These are phyloP conservation scores for Toxicodendron radicans DNA, from an alignment of 345 rosid genomes.

Conservation along the genomic window DNA sequence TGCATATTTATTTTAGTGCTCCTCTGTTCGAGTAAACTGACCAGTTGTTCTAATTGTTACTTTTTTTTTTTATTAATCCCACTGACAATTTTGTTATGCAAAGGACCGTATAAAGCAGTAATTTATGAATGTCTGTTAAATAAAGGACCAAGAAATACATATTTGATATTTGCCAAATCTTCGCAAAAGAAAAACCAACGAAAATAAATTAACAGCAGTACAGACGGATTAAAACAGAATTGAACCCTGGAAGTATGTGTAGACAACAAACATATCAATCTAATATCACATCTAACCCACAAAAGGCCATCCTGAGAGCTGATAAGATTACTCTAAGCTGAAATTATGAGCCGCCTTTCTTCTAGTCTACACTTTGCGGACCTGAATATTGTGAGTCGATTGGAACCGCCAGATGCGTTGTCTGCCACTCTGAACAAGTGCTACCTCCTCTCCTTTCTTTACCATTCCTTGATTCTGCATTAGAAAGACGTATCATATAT, in stretches of 20 bases:
- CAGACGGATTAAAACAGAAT: not conserved
- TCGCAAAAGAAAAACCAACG: not conserved
- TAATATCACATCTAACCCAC: not conserved
- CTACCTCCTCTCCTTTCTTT: constrained; percentile 91
- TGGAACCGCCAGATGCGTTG: constrained; percentile 97
- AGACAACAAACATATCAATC: not conserved
- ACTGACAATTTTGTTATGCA: not conserved
- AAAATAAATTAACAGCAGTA: not conserved
- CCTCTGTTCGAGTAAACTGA: too few relatives aligned
- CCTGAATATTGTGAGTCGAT: constrained; percentile 95
- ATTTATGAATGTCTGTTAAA: not conserved
- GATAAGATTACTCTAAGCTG: not conserved
- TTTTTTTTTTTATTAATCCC: not conserved
- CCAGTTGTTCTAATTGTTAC: too few relatives aligned
- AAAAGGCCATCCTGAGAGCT: too few relatives aligned
- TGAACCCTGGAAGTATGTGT: not conserved
- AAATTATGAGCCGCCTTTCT: not conserved
- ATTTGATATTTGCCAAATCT: not conserved
- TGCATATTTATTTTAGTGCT: too few relatives aligned
- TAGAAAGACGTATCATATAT: not conserved
- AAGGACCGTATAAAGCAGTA: not conserved
- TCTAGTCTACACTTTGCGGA: constrained; percentile 63
- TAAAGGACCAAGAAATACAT: not conserved
- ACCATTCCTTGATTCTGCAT: constrained; percentile 93
- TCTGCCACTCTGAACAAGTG: constrained; percentile 87